Evolutionary conservation across 805 yeast genomes (phyloP).

Genomic region (Lipomyces kockii): DNA sequence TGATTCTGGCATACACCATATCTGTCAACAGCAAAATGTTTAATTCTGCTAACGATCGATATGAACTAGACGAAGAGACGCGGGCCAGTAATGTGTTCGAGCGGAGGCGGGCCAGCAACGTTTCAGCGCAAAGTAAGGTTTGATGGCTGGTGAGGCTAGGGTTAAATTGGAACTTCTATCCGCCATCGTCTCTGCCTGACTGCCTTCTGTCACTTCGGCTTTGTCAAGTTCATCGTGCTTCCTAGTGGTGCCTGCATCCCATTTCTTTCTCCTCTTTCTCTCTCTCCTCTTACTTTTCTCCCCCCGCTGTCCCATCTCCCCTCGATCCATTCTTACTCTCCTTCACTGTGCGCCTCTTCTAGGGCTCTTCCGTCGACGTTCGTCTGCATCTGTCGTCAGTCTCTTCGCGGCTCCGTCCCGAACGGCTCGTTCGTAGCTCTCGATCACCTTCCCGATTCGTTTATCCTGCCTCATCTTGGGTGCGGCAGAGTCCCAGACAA

Average conservation of each 20-base stretch:
- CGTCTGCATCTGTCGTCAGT: background rate
- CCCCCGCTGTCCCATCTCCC: background rate
- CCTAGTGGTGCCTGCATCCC: background rate
- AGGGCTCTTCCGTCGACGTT: background rate
- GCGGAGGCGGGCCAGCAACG: no score
- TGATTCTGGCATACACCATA: no score
- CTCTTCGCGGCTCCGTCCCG: background rate
- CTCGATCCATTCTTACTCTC: background rate
- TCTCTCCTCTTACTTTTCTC: background rate
- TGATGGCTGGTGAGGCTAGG: background rate
- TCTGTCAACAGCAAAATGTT: no score
- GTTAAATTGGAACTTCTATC: background rate
- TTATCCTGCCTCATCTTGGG: background rate
- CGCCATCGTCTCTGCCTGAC: background rate
- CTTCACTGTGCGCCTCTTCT: background rate
- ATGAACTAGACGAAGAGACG: no score
- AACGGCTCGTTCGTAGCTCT: background rate
- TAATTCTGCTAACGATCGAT: no score
- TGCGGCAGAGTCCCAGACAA: background rate
- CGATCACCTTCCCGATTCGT: background rate
- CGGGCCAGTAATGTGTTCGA: no score
- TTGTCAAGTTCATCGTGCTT: background rate
- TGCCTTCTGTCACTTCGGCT: background rate
- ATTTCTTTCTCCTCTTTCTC: background rate
- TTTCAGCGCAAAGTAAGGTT: background rate